Conservation (phyloP, 768 basidiomycete species). For the Leucocoprinus leucothites region DNA sequence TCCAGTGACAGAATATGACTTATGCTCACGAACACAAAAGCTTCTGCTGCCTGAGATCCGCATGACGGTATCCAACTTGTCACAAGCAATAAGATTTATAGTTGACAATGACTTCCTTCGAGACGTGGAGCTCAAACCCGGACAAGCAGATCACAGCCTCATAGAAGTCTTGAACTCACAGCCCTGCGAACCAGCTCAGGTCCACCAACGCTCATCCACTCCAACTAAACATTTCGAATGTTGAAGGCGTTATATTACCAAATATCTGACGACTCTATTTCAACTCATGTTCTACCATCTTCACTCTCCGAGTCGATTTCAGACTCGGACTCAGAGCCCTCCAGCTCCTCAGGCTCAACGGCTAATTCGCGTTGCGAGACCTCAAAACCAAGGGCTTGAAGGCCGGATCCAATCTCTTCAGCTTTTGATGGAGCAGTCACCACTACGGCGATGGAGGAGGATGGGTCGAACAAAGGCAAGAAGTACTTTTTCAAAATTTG, state of each 20-base stretch:
- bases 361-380: constrained; percentile 73
- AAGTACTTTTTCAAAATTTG: constrained; percentile 68
- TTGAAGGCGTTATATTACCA: not conserved
- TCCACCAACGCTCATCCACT: not conserved
- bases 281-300: not conserved
- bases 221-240: not conserved
- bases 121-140: constrained; percentile 77
- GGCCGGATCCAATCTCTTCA: constrained; percentile 62
- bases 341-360: constrained; percentile 51
- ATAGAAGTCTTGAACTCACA: constrained; percentile 52
- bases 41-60: constrained; percentile 83
- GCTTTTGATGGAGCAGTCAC: constrained; percentile 82
- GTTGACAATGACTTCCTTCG: constrained; percentile 87
- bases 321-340: constrained; percentile 32
- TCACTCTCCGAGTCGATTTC: constrained; percentile 17
- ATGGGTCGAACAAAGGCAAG: constrained; percentile 79
- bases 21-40: constrained; percentile 32
- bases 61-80: constrained; percentile 85
- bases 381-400: constrained; percentile 69
- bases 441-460: constrained; percentile 74
- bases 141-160: constrained; percentile 61
- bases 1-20: not conserved
- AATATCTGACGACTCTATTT: too few species aligned
- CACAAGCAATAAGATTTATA: constrained; percentile 87
- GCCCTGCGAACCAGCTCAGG: not conserved